Evolutionary conservation across 2,329 filamentous ascomycete genomes (phyloP).

Genomic region (Alternaria tenuissima): DNA sequence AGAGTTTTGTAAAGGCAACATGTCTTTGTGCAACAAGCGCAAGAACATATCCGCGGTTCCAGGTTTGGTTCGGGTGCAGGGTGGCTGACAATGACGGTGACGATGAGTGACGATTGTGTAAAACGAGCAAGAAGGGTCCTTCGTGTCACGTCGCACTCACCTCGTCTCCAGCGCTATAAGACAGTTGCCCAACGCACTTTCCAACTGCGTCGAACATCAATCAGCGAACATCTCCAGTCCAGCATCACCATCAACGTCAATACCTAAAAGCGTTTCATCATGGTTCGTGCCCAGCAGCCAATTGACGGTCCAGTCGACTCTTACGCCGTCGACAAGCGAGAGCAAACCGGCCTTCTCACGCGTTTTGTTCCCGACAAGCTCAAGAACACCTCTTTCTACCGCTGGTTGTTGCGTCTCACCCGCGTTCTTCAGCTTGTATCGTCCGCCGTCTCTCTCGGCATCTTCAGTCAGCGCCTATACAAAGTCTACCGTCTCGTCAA

Average conservation of each 20-base stretch:
- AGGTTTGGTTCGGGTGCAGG: not conserved
- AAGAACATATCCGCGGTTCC: not conserved
- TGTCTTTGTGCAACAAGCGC: not conserved
- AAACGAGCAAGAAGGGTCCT: not conserved
- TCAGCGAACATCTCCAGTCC: not conserved
- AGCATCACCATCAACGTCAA: not conserved
- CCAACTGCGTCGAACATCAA: not conserved
- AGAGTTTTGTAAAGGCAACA: not conserved
- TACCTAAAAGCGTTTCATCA: not conserved
- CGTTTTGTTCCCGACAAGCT: conserved; percentile 40
- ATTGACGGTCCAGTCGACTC: conserved; percentile 25
- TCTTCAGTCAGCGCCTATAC: conserved; percentile 55
- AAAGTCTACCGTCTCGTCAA: conserved; percentile 53
- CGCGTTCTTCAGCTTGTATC: conserved; percentile 57
- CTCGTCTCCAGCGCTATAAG: not conserved
- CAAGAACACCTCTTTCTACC: conserved; percentile 33
- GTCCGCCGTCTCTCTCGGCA: conserved; percentile 53
- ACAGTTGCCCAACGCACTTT: not conserved
- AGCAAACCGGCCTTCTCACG: conserved; percentile 41
- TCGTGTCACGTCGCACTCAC: not conserved
- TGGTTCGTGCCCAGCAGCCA: conserved; percentile 19
- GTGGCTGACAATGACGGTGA: not conserved
- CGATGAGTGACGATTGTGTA: conserved; percentile 7
- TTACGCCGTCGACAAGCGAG: conserved; percentile 24
- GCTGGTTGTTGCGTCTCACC: conserved; percentile 46